A percentile compares a stretch with the other conserved stretches of the same genome.
These are phyloP conservation scores for Lasiodiplodia hormozganensis DNA, from an alignment of 2,329 filamentous ascomycete genomes.

Conservation along the genomic window DNA sequence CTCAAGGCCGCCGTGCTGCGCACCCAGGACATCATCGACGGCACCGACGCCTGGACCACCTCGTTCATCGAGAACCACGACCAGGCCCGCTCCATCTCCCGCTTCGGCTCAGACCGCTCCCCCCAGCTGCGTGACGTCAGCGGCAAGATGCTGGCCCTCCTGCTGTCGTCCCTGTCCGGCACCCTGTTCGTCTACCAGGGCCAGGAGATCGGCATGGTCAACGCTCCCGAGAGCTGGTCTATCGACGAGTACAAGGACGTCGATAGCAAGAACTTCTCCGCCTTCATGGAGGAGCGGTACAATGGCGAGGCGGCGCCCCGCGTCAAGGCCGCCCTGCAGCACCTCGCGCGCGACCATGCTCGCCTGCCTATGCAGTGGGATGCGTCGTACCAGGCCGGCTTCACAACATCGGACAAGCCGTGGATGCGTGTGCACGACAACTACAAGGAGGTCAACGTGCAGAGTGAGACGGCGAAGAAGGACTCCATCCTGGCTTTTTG, in stretches of 20 bases:
- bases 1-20: constrained; percentile 50
- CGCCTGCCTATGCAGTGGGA: constrained; percentile 75
- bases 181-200: constrained; percentile 68
- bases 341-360: constrained; percentile 69
- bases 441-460: constrained; percentile 67
- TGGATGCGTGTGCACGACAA: constrained; percentile 69
- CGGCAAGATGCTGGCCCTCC: constrained; percentile 63
- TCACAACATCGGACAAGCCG: constrained; percentile 61
- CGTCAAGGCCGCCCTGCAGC: constrained; percentile 59
- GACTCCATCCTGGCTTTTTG: constrained; percentile 68
- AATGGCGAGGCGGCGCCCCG: constrained; percentile 36
- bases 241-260: constrained; percentile 70
- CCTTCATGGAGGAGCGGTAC: constrained; percentile 25
- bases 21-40: constrained; percentile 58
- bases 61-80: constrained; percentile 71
- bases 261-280: constrained; percentile 54
- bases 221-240: constrained; percentile 58
- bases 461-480: constrained; percentile 56
- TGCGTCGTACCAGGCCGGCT: constrained; percentile 63
- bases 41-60: constrained; percentile 60
- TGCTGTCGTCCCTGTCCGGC: constrained; percentile 57
- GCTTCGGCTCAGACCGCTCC: constrained; percentile 56
- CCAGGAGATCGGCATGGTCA: constrained; percentile 67
- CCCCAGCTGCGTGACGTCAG: constrained; percentile 52
- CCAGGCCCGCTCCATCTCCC: constrained; percentile 62